These are phyloP conservation scores for Populus nigra DNA, from an alignment of 345 rosid species.

Conservation along the genomic window DNA sequence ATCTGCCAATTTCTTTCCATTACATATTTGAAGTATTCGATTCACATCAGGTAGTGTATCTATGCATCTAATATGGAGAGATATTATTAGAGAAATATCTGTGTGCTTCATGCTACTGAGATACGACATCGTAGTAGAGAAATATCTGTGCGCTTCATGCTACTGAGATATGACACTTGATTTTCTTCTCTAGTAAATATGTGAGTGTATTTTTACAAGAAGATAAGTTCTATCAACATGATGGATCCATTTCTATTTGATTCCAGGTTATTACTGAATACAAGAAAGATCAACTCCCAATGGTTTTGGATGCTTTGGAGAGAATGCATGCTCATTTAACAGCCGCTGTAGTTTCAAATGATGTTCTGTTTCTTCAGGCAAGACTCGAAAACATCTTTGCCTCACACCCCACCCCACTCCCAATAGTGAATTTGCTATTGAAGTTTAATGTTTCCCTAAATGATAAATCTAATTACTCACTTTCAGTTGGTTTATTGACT, in stretches of 20 bases:
- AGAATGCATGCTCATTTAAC: conserved; percentile 96
- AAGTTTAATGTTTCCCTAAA: too few relatives aligned
- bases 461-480: too few relatives aligned
- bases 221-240: neutral
- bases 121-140: too few relatives aligned
- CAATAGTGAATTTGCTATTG: neutral
- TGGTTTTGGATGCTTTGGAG: conserved; percentile 82
- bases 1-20: too few relatives aligned
- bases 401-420: neutral
- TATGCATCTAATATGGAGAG: too few relatives aligned
- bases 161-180: neutral
- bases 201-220: neutral
- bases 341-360: conserved; percentile 93
- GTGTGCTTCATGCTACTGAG: too few relatives aligned
- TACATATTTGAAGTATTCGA: too few relatives aligned
- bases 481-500: neutral
- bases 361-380: conserved; percentile 83
- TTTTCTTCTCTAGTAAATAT: neutral
- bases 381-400: conserved; percentile 13
- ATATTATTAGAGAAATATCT: too few relatives aligned
- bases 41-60: neutral
- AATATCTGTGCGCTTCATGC: too few relatives aligned
- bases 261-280: conserved; percentile 77
- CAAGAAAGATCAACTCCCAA: conserved; percentile 67
- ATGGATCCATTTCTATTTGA: neutral